phyloP scores from a whole-genome alignment of 2,329 filamentous ascomycete genomes.

The Colletotrichum theobromicola region DNA sequence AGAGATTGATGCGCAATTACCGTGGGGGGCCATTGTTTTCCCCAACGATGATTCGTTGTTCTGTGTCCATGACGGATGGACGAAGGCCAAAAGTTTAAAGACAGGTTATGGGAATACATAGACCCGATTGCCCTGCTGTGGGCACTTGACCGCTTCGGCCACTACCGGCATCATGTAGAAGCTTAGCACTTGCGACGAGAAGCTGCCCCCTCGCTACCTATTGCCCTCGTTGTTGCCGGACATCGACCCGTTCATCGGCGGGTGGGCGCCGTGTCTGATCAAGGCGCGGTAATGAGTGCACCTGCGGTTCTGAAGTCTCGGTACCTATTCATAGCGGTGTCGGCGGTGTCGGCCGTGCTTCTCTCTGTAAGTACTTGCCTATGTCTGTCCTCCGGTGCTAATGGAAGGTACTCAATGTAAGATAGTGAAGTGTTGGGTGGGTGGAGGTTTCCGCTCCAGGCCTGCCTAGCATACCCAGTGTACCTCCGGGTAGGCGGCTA shows the following conservation, averaged over 20 bases:
- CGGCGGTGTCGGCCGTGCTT: not conserved
- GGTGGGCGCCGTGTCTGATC: not conserved
- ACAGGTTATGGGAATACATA: constrained; percentile 2
- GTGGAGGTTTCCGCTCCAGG: no score
- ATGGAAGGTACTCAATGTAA: no score
- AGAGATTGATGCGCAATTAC: constrained; percentile 19
- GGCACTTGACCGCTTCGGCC: not conserved
- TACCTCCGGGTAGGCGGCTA: no score
- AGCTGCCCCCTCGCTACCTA: not conserved
- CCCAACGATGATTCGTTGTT: constrained; percentile 1
- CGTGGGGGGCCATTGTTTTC: not conserved
- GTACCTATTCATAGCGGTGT: not conserved
- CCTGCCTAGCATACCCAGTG: no score
- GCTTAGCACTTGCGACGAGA: not conserved
- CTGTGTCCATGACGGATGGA: not conserved
- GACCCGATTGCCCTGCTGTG: not conserved
- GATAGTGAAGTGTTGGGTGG: no score
- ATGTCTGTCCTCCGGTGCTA: no score
- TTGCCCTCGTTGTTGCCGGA: not conserved
- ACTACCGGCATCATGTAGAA: not conserved
- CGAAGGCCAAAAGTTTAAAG: not conserved
- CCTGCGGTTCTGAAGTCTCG: not conserved
- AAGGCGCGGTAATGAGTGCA: not conserved
- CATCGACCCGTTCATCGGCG: not conserved
- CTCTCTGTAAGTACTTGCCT: not conserved